Base-by-base conservation (phyloP, 306 rosid genomes). In the Hippophae rhamnoides region DNA sequence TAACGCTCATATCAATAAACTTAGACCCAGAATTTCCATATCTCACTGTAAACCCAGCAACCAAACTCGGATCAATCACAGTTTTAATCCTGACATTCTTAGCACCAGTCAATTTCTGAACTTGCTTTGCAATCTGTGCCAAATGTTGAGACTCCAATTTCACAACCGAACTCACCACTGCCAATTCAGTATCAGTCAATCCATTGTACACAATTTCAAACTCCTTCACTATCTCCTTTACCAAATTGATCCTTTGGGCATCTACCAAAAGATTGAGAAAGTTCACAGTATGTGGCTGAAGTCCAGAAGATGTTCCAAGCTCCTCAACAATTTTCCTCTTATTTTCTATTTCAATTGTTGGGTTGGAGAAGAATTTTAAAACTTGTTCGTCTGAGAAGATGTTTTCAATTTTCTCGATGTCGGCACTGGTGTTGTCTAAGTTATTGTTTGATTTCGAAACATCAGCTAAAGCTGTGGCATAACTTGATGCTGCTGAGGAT, bases 71-170 rank as follows among this genome's bases (percentile, higher is more conserved):
- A 41, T 92, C 99, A 18, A 88, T 74, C 65, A 54, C 68, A 0
- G 93, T 80, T 74, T 83, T 92, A 50, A 84, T 80, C 81, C 96
- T 83, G 57, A 92, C 95, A 13, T 88, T 92, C 53, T 82, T 82
- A 0, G 96, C 86, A 3, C 96, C 99, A 0, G 90, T 88, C 43
- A 92, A 75, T 61, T 88, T 92, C 89, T 92, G 99, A 60, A 92
- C 95, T 81, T 86, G 96, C 79, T 88, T 92, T 10, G 93, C 95
- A 3, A 92, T 92, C 82, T 92, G 99, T 7, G 96, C 78, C 78
- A 92, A 60, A 69, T 92, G 95, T 75, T 88, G 83, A 46, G 90
- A 69, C 72, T 92, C 99, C 72, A 92, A 59, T 54, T 75, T 58
- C 85, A 92, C 96, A 58, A 92, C 95, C n/a, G 99, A 92, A 56